Evolutionary conservation across 1,139 yeast species (phyloP).

Genomic region (Hyphopichia burtonii): DNA sequence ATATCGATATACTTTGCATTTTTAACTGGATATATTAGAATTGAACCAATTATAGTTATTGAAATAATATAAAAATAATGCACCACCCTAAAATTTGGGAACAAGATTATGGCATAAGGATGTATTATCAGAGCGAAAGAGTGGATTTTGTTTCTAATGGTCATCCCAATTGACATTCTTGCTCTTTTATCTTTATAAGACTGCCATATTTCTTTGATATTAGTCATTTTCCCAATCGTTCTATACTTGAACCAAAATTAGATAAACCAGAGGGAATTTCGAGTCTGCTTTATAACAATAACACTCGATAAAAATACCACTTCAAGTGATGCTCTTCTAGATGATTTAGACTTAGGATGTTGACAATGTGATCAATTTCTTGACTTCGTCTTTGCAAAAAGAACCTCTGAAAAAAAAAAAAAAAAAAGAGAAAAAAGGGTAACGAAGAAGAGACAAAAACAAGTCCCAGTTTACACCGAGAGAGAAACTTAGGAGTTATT

Average conservation of each 20-base stretch:
- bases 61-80: conserved; percentile 67
- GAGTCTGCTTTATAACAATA: too few relatives aligned
- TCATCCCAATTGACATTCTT: conserved; percentile 14
- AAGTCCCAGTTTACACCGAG: not conserved
- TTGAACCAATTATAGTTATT: conserved; percentile 62
- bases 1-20: conserved; percentile 74
- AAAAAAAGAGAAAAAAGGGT: too few relatives aligned
- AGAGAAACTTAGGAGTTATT: not conserved
- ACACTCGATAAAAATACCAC: too few relatives aligned
- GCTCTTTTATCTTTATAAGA: conserved; percentile 5
- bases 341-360: not conserved
- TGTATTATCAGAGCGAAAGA: conserved; percentile 17
- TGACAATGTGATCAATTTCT: not conserved
- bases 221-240: not conserved
- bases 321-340: too few relatives aligned
- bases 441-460: not conserved
- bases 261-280: too few relatives aligned
- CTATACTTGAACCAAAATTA: not conserved
- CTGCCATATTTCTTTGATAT: conserved; percentile 4
- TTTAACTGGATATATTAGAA: conserved; percentile 71
- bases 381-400: too few relatives aligned
- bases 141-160: conserved; percentile 26
- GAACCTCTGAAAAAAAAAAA: too few relatives aligned
- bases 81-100: conserved; percentile 76
- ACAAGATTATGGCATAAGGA: conserved; percentile 51